Percentiles rank a stretch among this genome's conserved stretches.
Evolutionary conservation across 495 filamentous ascomycete species (phyloP).

Genomic region (Neurospora sp.): DNA sequence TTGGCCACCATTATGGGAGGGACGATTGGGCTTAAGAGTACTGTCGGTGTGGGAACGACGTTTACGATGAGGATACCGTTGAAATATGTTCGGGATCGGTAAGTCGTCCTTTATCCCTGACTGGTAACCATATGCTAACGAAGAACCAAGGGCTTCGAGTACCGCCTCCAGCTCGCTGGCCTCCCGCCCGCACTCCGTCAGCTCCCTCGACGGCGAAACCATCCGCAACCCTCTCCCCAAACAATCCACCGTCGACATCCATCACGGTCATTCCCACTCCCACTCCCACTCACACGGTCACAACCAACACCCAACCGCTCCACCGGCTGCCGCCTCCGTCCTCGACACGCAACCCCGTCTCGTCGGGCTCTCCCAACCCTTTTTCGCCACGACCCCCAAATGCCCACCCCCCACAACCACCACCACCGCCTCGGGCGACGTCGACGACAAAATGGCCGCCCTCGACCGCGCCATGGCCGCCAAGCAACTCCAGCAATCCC

Average conservation of each 20-base stretch:
- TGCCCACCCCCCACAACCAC: conserved; percentile 17
- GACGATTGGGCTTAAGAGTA: conserved; percentile 59
- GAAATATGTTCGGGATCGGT: conserved; percentile 59
- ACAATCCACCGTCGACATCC: conserved; percentile 16
- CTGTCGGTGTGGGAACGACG: conserved; percentile 62
- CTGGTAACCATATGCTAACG: conserved; percentile 16
- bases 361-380: conserved; percentile 76
- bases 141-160: conserved; percentile 31
- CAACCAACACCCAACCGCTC: not conserved
- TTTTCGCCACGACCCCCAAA: conserved; percentile 56
- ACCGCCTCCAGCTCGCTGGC: conserved; percentile 43
- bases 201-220: conserved; percentile 59
- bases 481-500: conserved; percentile 17
- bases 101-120: conserved; percentile 22
- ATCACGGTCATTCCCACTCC: conserved; percentile 1
- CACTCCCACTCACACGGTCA: not conserved
- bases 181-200: conserved; percentile 65
- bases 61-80: conserved; percentile 81
- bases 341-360: conserved; percentile 58
- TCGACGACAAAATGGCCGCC: conserved; percentile 30
- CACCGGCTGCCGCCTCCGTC: conserved; percentile 11
- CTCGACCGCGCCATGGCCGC: conserved; percentile 41
- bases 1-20: conserved; percentile 78
- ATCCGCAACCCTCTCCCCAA: conserved; percentile 25
- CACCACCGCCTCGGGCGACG: not conserved